These are phyloP conservation scores for Coniella vitis DNA, from an alignment of 2,329 filamentous ascomycete species.

Conservation along the genomic window DNA sequence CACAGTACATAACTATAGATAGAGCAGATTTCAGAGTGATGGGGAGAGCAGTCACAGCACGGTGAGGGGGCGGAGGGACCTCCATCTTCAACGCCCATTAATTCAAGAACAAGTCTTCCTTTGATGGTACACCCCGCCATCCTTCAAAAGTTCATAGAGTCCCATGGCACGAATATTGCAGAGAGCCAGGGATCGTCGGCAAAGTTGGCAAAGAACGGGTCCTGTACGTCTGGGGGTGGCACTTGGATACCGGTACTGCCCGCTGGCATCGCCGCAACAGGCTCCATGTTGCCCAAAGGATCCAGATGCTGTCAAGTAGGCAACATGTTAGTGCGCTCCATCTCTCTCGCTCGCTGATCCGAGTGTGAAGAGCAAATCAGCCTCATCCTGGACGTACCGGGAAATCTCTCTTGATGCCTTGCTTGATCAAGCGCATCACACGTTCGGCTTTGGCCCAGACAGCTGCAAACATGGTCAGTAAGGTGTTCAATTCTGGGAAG, in stretches of 20 bases:
- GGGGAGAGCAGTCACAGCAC: too few species aligned
- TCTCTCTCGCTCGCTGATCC: not conserved
- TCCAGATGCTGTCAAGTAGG: not conserved
- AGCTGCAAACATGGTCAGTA: not conserved
- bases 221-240: conserved; percentile 3
- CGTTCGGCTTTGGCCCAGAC: conserved; percentile 1
- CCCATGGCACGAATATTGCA: conserved; percentile 14
- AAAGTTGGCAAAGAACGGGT: conserved; percentile 6
- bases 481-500: too few species aligned
- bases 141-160: conserved; percentile 12
- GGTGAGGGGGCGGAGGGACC: too few species aligned
- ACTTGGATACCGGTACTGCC: conserved; percentile 3
- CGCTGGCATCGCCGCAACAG: not conserved
- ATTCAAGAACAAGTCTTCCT: too few species aligned
- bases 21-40: too few species aligned
- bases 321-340: not conserved
- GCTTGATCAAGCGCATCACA: conserved; percentile 1
- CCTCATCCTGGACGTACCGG: not conserved
- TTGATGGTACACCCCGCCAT: too few species aligned
- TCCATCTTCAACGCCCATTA: too few species aligned
- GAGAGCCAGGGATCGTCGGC: conserved; percentile 15
- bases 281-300: not conserved
- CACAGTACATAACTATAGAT: too few species aligned
- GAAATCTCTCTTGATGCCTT: conserved; percentile 2
- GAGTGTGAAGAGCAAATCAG: not conserved